Evolutionary conservation across 495 filamentous ascomycete species (phyloP).

Genomic region (Astrocystis sublimbata): DNA sequence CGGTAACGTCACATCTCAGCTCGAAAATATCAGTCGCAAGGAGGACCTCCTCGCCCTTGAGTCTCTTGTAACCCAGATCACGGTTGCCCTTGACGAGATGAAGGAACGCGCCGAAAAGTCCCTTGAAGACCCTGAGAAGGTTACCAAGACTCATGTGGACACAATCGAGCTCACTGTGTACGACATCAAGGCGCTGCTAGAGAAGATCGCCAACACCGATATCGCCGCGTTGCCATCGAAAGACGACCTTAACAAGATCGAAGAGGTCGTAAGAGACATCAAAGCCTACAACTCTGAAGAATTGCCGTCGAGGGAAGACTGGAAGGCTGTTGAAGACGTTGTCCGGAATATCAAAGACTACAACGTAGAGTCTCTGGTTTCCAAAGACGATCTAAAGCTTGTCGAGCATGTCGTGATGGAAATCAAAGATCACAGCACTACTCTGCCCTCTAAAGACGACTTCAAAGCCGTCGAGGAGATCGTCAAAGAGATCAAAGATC

Average conservation of each 20-base stretch:
- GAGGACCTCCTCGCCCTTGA: constrained; percentile 77
- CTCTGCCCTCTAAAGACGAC: constrained; percentile 60
- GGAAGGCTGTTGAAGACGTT: constrained; percentile 53
- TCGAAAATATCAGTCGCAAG: constrained; percentile 68
- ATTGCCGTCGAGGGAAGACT: constrained; percentile 64
- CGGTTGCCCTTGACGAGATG: constrained; percentile 71
- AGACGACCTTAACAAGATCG: constrained; percentile 53
- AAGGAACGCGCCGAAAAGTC: constrained; percentile 66
- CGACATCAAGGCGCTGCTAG: constrained; percentile 74
- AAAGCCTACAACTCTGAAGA: constrained; percentile 21
- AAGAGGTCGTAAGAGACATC: constrained; percentile 67
- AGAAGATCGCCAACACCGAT: constrained; percentile 68
- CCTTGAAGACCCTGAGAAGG: constrained; percentile 61
- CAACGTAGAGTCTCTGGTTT: constrained; percentile 43
- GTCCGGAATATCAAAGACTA: constrained; percentile 61
- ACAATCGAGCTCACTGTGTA: constrained; percentile 74
- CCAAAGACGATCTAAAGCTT: constrained; percentile 59
- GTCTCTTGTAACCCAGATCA: constrained; percentile 72
- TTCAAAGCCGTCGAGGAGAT: constrained; percentile 54
- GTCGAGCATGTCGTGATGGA: constrained; percentile 62
- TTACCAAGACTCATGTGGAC: constrained; percentile 78
- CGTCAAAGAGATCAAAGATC: constrained; percentile 67
- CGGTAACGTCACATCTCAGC: constrained; percentile 53
- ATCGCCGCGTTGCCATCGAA: constrained; percentile 66
- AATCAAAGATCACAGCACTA: constrained; percentile 42